These are phyloP conservation scores for Leccinum pachyderme DNA, from an alignment of 1,284 basidiomycete species.

Conservation along the genomic window DNA sequence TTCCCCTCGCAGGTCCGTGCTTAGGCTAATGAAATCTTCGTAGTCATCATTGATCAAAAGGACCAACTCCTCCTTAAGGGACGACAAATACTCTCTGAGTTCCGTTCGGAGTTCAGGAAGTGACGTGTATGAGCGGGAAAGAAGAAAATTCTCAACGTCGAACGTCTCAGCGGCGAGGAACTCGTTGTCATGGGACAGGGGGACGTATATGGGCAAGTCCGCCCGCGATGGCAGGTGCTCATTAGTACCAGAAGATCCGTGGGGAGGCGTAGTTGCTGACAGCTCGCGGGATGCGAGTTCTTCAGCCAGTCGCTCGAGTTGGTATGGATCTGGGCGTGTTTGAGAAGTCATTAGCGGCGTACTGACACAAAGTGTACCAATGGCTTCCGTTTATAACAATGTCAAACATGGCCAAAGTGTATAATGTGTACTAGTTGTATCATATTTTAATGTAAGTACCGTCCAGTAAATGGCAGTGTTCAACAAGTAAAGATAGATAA, in stretches of 20 bases:
- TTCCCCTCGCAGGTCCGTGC: conserved; percentile 85
- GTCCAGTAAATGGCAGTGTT: neutral
- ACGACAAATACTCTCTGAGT: conserved; percentile 79
- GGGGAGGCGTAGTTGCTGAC: conserved; percentile 11
- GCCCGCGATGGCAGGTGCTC: conserved; percentile 16
- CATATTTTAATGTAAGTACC: neutral
- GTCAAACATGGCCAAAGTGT: conserved; percentile 13
- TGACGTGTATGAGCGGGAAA: conserved; percentile 84
- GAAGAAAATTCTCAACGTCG: conserved; percentile 84
- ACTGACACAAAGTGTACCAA: neutral
- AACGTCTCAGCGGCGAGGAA: conserved; percentile 70
- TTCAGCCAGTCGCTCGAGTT: conserved; percentile 69
- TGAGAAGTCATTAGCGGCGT: conserved; percentile 17
- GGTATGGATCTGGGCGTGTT: conserved; percentile 49
- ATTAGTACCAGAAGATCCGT: conserved; percentile 3
- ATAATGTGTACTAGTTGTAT: neutral
- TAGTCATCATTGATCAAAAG: conserved; percentile 97
- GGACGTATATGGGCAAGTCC: conserved; percentile 72
- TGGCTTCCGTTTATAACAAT: conserved; percentile 26
- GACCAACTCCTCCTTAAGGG: conserved; percentile 89
- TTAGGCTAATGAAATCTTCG: conserved; percentile 94
- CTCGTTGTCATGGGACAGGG: conserved; percentile 78
- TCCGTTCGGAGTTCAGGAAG: conserved; percentile 86
- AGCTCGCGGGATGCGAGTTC: conserved; percentile 64
- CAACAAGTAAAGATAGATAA: neutral